phyloP scores from a whole-genome alignment of 2,329 filamentous ascomycete genomes.

The Cadophora sp. region DNA sequence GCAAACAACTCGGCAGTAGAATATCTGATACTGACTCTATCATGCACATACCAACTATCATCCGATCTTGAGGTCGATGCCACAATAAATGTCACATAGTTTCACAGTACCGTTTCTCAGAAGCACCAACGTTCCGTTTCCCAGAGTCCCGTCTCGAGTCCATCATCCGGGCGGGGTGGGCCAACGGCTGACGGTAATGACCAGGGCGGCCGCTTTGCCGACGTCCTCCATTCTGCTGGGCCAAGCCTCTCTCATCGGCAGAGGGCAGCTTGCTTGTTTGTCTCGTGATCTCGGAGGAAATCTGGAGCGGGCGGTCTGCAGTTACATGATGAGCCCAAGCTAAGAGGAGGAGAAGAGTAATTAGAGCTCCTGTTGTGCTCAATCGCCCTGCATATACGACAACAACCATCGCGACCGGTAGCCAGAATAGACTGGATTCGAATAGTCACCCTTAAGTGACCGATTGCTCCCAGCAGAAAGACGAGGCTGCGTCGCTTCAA shows the following conservation, averaged over 20 bases:
- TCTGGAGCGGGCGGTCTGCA: background rate
- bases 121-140: background rate
- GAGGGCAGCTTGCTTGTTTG: background rate
- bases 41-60: background rate
- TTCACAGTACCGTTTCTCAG: background rate
- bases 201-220: background rate
- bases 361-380: constrained; percentile 2
- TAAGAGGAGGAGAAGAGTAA: background rate
- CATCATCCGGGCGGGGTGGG: background rate
- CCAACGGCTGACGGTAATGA: too few species aligned
- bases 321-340: background rate
- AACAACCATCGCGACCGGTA: background rate
- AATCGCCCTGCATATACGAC: background rate
- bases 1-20: too few species aligned
- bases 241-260: background rate
- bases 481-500: background rate
- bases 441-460: background rate
- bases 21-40: background rate
- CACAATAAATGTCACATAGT: background rate
- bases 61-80: background rate
- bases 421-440: constrained; percentile 3
- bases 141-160: background rate
- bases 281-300: constrained; percentile 15
- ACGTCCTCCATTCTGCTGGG: background rate
- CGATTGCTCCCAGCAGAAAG: background rate